Evolutionary conservation across 257 asterid genomes (phyloP).

Genomic region (Mitragyna speciosa): DNA sequence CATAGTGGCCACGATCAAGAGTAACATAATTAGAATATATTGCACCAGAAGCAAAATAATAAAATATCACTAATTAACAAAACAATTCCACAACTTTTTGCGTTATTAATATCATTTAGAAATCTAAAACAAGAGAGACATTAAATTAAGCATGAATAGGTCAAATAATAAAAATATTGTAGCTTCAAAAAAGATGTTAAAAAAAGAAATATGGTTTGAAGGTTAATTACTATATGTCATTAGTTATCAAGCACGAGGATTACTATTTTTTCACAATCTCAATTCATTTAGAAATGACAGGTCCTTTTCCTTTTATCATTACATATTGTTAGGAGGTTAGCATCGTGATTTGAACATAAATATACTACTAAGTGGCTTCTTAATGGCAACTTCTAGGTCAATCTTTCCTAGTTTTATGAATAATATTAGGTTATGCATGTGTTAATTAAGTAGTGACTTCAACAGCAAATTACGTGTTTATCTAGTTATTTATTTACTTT

Average conservation of each 20-base stretch:
- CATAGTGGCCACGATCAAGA: constrained; percentile 17
- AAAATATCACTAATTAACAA: neutral
- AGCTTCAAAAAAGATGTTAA: neutral
- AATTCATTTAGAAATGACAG: constrained; percentile 10
- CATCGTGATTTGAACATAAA: neutral
- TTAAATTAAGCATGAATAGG: constrained; percentile 8
- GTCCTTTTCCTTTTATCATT: neutral
- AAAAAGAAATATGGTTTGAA: neutral
- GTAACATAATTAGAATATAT: neutral
- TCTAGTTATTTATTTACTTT: neutral
- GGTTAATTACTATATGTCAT: constrained; percentile 9
- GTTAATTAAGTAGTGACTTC: neutral
- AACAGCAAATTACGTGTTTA: neutral
- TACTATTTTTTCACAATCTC: constrained; percentile 7
- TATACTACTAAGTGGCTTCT: neutral
- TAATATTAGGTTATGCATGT: neutral
- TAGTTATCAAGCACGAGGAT: constrained; percentile 27
- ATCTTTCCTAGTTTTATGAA: neutral
- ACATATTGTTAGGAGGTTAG: neutral
- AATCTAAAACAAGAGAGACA: neutral
- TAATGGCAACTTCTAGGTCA: constrained; percentile 2
- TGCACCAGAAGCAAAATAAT: neutral
- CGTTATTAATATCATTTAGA: neutral
- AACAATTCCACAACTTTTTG: neutral
- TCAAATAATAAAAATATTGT: constrained; percentile 17